phyloP scores from a whole-genome alignment of 1,284 basidiomycete genomes.

The Cryptococcus sp. region DNA sequence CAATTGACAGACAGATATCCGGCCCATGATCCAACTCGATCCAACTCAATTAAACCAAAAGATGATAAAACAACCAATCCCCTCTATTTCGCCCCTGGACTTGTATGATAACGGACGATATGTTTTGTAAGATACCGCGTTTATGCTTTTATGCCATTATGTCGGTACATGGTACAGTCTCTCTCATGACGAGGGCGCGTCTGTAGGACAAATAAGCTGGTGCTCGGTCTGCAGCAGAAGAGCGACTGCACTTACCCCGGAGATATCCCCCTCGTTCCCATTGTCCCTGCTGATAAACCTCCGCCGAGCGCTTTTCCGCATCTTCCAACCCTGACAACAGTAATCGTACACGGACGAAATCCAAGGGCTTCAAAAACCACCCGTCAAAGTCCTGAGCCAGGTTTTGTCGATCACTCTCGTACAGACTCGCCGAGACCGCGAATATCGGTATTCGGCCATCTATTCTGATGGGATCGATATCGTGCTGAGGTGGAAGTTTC shows the following conservation, averaged over 20 bases:
- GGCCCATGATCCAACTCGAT: neutral
- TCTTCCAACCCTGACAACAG: constrained; percentile 67
- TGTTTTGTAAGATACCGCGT: too few relatives aligned
- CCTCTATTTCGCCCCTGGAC: too few relatives aligned
- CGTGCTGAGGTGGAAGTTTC: constrained; percentile 12
- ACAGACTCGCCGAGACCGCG: constrained; percentile 76
- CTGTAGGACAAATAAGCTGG: neutral
- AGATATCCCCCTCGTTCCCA: constrained; percentile 78
- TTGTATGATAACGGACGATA: too few relatives aligned
- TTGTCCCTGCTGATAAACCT: constrained; percentile 64
- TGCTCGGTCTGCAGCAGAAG: neutral
- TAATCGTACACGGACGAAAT: constrained; percentile 68
- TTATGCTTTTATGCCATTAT: too few relatives aligned
- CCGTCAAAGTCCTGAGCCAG: constrained; percentile 72
- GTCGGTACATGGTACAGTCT: too few relatives aligned
- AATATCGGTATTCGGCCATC: constrained; percentile 78
- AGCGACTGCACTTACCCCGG: constrained; percentile 19
- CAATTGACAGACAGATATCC: neutral
- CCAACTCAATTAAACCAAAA: neutral
- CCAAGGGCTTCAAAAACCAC: constrained; percentile 82
- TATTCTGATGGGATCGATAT: constrained; percentile 49
- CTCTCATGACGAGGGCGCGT: neutral
- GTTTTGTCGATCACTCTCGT: constrained; percentile 64
- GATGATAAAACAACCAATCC: neutral
- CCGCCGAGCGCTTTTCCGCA: constrained; percentile 57